Base-by-base conservation (phyloP, 768 basidiomycete species). In the Lactarius sanguifluus region DNA sequence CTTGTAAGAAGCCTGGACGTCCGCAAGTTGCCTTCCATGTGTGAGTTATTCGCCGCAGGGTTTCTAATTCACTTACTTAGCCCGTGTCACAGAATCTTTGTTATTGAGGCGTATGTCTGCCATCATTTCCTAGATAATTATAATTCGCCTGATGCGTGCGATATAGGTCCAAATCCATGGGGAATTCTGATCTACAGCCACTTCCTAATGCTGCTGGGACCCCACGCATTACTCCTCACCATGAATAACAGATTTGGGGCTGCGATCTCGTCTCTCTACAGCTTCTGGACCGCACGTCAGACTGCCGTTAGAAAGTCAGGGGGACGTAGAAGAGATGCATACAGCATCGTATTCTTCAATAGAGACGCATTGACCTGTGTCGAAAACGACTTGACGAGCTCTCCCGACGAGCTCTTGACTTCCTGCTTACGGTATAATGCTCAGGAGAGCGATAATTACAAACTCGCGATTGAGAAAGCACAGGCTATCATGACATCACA, bases 21-120 rank as follows among this genome's bases (percentile, higher is more conserved):
- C 74, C 82, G 73, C 81, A 80, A 20, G 83, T 81, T 69, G 79
- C 85, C 0, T 86, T 81, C 75, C 85, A 87, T 72, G 83, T 87
- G 83, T 86, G 71, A 65, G 84, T 79, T 2, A 1, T 16, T n/a
- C 6, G 20, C 28, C 20, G 2, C 50, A 52, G 50, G 25, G 47
- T n/a, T 5, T 16, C 57, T 28, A 30, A 38, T 40, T 10, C 30
- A 30, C 32, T 59, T 50, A 16, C 16, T 2, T 16, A n/a, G 10
- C 43, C 47, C 28, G n/a, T 25, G 23, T 34, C 12, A 9, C 62
- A 83, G 82, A 3, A 81, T 84, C 18, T 85, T 85, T 60, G 82
- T 83, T 25, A 81, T 82, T 65, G 84, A 84, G 60, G 77, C 75
- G 82, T 82, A n/a, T 34, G 55, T 56, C 20, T 18, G 7, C 18